Evolutionary conservation across 2,329 filamentous ascomycete genomes (phyloP).

Genomic region (Fusarium keratoplasticum): DNA sequence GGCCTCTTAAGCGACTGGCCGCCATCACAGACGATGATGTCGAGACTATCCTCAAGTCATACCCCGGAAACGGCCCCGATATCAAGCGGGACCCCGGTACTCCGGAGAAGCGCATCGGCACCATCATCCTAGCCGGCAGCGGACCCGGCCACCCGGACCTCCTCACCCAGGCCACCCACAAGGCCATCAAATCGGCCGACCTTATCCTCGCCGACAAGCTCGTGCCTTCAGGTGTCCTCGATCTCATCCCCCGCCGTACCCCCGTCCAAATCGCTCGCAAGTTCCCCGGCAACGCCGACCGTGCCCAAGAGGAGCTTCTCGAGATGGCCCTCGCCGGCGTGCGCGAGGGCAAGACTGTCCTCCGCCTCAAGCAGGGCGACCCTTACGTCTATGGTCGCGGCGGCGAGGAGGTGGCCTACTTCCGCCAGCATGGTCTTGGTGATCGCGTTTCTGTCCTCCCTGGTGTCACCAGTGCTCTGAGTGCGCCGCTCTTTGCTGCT

Average conservation of each 20-base stretch:
- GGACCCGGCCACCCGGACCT: conserved; percentile 94
- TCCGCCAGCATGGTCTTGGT: conserved; percentile 76
- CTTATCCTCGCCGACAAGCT: conserved; percentile 89
- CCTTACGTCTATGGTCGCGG: conserved; percentile 96
- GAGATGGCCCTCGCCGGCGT: conserved; percentile 78
- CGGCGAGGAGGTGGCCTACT: conserved; percentile 91
- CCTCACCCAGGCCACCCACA: conserved; percentile 84
- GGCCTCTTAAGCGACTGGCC: conserved; percentile 87
- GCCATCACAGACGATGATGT: conserved; percentile 84
- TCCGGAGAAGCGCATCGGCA: conserved; percentile 61
- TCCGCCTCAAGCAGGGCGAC: conserved; percentile 95
- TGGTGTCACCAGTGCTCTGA: conserved; percentile 89
- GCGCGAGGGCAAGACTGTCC: conserved; percentile 77
- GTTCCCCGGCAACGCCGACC: conserved; percentile 96
- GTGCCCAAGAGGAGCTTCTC: conserved; percentile 90
- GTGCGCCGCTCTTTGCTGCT: conserved; percentile 86
- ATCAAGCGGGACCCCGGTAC: conserved; percentile 36
- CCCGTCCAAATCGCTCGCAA: conserved; percentile 94
- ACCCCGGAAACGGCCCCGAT: conserved; percentile 56
- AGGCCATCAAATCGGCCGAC: conserved; percentile 79
- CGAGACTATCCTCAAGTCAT: conserved; percentile 79
- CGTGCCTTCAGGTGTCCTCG: conserved; percentile 84
- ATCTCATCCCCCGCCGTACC: conserved; percentile 89
- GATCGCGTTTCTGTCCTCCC: conserved; percentile 79
- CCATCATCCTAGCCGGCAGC: conserved; percentile 89